Base-by-base conservation (phyloP, 371 early-diverging fungal genomes). In the Spiromyces aspiralis region DNA sequence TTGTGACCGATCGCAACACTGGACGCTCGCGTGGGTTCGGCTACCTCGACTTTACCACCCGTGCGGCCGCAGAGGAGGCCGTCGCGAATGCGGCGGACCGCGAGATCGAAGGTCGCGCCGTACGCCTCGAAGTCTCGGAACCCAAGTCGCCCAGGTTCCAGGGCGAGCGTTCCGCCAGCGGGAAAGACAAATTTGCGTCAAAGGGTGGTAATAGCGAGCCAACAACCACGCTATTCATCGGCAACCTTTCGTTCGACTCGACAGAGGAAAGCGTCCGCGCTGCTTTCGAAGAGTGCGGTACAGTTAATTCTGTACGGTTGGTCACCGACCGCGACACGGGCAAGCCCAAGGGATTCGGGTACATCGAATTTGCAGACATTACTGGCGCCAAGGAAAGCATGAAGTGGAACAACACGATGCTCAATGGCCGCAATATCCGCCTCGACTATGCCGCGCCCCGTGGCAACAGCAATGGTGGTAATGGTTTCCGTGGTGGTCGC, bases 251-350 rank as follows among this genome's bases (percentile, higher is more conserved):
- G 12, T 95, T 95, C 66, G 87, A 78, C 70, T 94, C 95, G 2
- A 88, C 92, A 2, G 99, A 97, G 72, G 96, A 95, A 73, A 90
- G 91, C 67, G 79, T 98, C 26, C 83, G 90, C 62, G 88, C 85
- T 49, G 73, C 96, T 6, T 98, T 97, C 68, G 78, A 86, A 12
- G 91, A 91, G 71, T 80, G 81, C 67, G 97, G 99, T 35, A 44
- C 27, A 20, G 53, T 60, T 10, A 28, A 47, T 23, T 54, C 54
- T 25, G 57, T 52, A 13, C 51, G 60, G 12, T 21, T 60, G 63
- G 76, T 47, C 83, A 87, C 66, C 68, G 81, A 48, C 77, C 83
- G 28, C 74, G 81, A 52, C 70, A 81, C 61, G 67, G 70, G 3
- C 65, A 86, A 49, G 75, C 79, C 64, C 43, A 88, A 91, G 89